These are phyloP conservation scores for Arthrobotrys sphaeroides DNA, from an alignment of 2,329 filamentous ascomycete species.

Conservation along the genomic window DNA sequence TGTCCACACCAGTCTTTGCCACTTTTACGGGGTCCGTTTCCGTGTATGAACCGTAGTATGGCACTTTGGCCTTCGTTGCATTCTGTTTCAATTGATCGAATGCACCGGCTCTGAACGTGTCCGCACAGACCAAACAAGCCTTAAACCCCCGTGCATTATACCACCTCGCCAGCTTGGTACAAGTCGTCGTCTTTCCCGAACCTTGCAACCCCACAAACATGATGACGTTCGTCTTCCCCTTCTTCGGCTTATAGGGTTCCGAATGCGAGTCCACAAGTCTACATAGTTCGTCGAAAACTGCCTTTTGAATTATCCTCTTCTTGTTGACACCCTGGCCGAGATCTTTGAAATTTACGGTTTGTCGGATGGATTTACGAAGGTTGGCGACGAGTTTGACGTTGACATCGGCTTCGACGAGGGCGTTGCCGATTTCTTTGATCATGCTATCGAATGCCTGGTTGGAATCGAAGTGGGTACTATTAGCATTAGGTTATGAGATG, in stretches of 20 bases:
- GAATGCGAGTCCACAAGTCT: slow-evolving; percentile 94
- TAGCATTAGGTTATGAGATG: slow-evolving; percentile 20
- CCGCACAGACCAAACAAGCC: slow-evolving; percentile 91
- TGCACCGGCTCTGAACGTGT: slow-evolving; percentile 97
- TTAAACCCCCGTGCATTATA: slow-evolving; percentile 95
- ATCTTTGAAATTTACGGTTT: slow-evolving; percentile 92
- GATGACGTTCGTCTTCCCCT: slow-evolving; percentile 94
- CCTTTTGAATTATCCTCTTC: slow-evolving; percentile 96
- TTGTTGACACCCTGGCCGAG: slow-evolving; percentile 93
- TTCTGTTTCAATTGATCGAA: slow-evolving; percentile 99
- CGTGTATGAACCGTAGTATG: slow-evolving; percentile 95
- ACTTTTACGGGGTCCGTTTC: slow-evolving; percentile 96
- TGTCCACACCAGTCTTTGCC: slow-evolving; percentile 92
- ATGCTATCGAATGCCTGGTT: slow-evolving; percentile 89
- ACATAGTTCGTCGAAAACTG: slow-evolving; percentile 96
- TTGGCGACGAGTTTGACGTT: slow-evolving; percentile 92
- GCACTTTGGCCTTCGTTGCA: slow-evolving; percentile 97
- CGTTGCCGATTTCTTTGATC: slow-evolving; percentile 97
- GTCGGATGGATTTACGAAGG: slow-evolving; percentile 91
- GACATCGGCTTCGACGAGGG: slow-evolving; percentile 94
- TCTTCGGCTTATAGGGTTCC: slow-evolving; percentile 95
- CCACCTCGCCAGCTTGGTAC: slow-evolving; percentile 94
- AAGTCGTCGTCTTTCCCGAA: slow-evolving; percentile 97
- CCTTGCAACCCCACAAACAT: slow-evolving; percentile 99
- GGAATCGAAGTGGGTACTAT: not conserved